A percentile compares a stretch with the other conserved stretches of the same genome.
These are phyloP conservation scores for Metschnikowia gelsemii DNA, from an alignment of 805 yeast species.

Conservation along the genomic window DNA sequence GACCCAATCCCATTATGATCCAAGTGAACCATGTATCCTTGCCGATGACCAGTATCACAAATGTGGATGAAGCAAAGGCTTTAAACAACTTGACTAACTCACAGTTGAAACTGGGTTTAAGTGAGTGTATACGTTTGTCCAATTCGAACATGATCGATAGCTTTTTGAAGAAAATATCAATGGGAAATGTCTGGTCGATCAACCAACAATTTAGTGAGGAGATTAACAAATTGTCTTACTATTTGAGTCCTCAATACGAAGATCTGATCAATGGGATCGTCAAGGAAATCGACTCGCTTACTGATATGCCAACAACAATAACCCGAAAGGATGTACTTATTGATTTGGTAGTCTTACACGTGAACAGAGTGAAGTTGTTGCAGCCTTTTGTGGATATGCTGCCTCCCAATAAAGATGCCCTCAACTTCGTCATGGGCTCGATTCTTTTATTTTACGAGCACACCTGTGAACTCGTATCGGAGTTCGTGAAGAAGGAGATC, in stretches of 20 bases:
- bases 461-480: constrained; percentile 15
- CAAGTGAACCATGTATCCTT: constrained; percentile 35
- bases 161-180: constrained; percentile 46
- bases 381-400: constrained; percentile 50
- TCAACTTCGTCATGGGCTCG: constrained; percentile 39
- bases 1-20: constrained; percentile 51
- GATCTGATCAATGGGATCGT: constrained; percentile 14
- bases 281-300: constrained; percentile 22
- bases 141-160: constrained; percentile 53
- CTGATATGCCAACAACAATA: constrained; percentile 24
- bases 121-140: constrained; percentile 49
- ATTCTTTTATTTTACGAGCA: constrained; percentile 30
- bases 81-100: constrained; percentile 25
- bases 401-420: constrained; percentile 28
- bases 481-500: constrained; percentile 14
- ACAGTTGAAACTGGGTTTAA: constrained; percentile 46
- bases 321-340: constrained; percentile 37
- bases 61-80: constrained; percentile 7
- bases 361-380: constrained; percentile 50
- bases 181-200: constrained; percentile 40
- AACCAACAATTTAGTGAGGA: constrained; percentile 45
- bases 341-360: constrained; percentile 49
- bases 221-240: constrained; percentile 35
- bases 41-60: constrained; percentile 22
- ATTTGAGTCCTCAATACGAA: constrained; percentile 17